Conservation (phyloP, 768 basidiomycete species). For the Inosperma sp. region DNA sequence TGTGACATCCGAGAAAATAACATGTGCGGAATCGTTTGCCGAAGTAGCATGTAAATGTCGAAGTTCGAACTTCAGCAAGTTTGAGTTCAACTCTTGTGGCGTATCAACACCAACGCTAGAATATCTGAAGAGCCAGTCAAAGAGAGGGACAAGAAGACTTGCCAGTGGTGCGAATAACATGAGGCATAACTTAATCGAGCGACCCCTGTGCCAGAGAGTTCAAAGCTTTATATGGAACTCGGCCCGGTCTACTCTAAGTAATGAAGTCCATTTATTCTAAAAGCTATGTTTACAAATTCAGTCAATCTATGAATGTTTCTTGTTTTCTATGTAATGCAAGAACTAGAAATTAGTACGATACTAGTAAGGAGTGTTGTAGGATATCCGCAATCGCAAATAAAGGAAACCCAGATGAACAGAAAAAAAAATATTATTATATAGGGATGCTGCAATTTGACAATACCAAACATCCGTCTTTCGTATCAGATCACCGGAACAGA, state of each 20-base stretch:
- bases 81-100: slow-evolving; percentile 6
- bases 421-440: background rate
- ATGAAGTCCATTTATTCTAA: too few species aligned
- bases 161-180: slow-evolving; percentile 48
- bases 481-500: background rate
- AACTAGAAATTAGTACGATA: too few species aligned
- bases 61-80: slow-evolving; percentile 46
- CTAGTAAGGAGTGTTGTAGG: too few species aligned
- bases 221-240: background rate
- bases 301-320: background rate
- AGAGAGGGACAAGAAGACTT: slow-evolving; percentile 43
- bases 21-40: slow-evolving; percentile 32
- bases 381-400: background rate
- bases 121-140: slow-evolving; percentile 27
- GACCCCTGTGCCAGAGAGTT: background rate
- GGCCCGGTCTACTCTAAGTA: background rate
- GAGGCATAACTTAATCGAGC: slow-evolving; percentile 33
- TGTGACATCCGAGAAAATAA: slow-evolving; percentile 51
- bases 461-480: background rate
- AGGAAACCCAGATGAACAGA: background rate
- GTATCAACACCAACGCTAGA: slow-evolving; percentile 7
- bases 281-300: background rate
- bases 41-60: slow-evolving; percentile 61
- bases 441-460: background rate
- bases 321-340: background rate